Percentiles rank a stretch among this genome's conserved stretches.
Conservation (phyloP, 2,329 filamentous ascomycete species). For the Aspergillus awamori region DNA sequence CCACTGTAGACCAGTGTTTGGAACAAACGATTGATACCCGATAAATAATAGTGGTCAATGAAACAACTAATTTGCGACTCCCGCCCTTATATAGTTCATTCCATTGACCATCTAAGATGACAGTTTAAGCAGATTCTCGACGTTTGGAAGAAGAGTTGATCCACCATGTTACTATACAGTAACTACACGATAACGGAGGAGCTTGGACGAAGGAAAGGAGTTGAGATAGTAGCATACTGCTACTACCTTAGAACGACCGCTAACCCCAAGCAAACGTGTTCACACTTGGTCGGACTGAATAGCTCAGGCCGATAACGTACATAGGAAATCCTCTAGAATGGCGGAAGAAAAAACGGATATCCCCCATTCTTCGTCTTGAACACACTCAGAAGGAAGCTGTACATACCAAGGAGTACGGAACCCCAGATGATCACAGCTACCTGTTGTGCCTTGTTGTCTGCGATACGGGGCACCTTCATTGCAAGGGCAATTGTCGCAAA, state of each 20-base stretch:
- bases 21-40: too few species aligned
- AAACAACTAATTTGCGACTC: too few species aligned
- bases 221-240: background rate
- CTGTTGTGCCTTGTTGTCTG: conserved; percentile 75
- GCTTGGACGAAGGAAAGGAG: background rate
- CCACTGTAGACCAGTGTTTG: too few species aligned
- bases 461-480: conserved; percentile 87
- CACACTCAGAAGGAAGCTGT: conserved; percentile 91
- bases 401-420: conserved; percentile 74
- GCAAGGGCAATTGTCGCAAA: conserved; percentile 91
- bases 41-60: too few species aligned
- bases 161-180: background rate
- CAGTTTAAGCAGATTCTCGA: too few species aligned
- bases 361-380: conserved; percentile 94
- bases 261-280: background rate
- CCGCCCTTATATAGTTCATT: too few species aligned
- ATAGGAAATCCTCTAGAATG: conserved; percentile 61
- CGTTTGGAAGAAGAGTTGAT: background rate
- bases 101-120: too few species aligned
- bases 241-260: background rate
- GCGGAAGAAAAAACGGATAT: conserved; percentile 92
- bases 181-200: background rate
- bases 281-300: background rate
- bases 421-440: conserved; percentile 80
- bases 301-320: background rate